Percentiles rank a stretch among this genome's conserved stretches.
Evolutionary conservation across 2,329 filamentous ascomycete genomes (phyloP).

Genomic region (Exserohilum turcica): DNA sequence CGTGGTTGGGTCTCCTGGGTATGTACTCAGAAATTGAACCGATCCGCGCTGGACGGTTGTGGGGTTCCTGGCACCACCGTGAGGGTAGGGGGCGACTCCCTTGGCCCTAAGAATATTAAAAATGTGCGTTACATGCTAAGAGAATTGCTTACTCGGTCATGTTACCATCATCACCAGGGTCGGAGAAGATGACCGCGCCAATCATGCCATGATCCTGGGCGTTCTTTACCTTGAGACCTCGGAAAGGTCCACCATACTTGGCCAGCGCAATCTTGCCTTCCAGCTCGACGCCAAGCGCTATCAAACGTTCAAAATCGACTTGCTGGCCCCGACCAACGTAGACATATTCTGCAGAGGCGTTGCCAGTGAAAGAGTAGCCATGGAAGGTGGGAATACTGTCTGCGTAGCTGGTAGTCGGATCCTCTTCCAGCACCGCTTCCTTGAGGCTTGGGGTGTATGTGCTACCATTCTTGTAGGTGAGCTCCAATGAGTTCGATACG

Average conservation of each 20-base stretch:
- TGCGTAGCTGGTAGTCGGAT: conserved; percentile 44
- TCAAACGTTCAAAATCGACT: conserved; percentile 54
- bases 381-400: conserved; percentile 54
- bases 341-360: conserved; percentile 55
- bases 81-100: conserved; percentile 51
- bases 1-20: conserved; percentile 52
- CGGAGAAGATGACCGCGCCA: conserved; percentile 53
- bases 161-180: conserved; percentile 55
- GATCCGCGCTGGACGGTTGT: conserved; percentile 54
- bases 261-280: conserved; percentile 57
- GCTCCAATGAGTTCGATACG: conserved; percentile 40
- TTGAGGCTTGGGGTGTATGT: conserved; percentile 36
- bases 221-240: conserved; percentile 57
- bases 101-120: conserved; percentile 37
- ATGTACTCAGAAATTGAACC: conserved; percentile 65
- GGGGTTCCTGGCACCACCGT: conserved; percentile 53
- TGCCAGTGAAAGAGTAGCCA: conserved; percentile 54
- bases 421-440: conserved; percentile 43
- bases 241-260: conserved; percentile 53
- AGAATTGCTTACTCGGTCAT: conserved; percentile 43
- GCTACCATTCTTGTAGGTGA: conserved; percentile 44
- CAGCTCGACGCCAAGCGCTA: conserved; percentile 50
- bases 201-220: conserved; percentile 54
- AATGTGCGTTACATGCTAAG: background rate
- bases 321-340: conserved; percentile 52